phyloP scores from a whole-genome alignment of 2,329 filamentous ascomycete genomes.

The Alternaria dauci region DNA sequence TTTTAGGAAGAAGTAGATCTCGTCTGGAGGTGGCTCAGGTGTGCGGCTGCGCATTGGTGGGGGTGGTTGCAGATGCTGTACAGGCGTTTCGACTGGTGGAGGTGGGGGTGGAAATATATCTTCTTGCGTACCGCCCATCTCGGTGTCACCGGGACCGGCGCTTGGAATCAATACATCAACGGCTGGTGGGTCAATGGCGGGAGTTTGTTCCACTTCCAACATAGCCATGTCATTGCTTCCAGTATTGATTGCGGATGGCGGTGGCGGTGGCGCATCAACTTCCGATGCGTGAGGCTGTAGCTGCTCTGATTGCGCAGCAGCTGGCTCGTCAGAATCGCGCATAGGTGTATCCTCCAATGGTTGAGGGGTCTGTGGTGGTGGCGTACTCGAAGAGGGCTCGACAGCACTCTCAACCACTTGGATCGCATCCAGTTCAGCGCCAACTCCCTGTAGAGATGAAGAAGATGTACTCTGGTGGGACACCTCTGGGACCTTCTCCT shows the following conservation, averaged over 20 bases:
- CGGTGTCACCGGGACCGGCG: slow-evolving; percentile 37
- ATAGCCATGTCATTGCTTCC: slow-evolving; percentile 33
- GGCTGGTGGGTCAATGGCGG: slow-evolving; percentile 27
- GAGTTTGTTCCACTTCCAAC: slow-evolving; percentile 30
- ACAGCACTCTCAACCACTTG: slow-evolving; percentile 8
- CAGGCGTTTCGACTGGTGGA: slow-evolving; percentile 21
- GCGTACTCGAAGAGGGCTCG: slow-evolving; percentile 3
- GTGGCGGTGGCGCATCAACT: background rate
- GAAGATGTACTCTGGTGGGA: background rate
- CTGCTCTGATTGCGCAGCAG: slow-evolving; percentile 5
- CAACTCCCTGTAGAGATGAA: background rate
- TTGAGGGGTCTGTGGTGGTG: slow-evolving; percentile 18
- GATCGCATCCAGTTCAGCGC: background rate
- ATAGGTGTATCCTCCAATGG: slow-evolving; percentile 49
- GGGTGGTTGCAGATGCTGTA: slow-evolving; percentile 28
- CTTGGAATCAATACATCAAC: slow-evolving; percentile 34
- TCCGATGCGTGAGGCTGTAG: slow-evolving; percentile 13
- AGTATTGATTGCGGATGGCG: background rate
- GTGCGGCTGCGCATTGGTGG: slow-evolving; percentile 29
- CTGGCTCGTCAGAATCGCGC: slow-evolving; percentile 48
- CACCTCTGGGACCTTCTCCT: background rate
- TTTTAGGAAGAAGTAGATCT: slow-evolving; percentile 54
- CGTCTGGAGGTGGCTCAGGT: slow-evolving; percentile 39
- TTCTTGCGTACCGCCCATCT: slow-evolving; percentile 50
- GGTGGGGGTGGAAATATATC: slow-evolving; percentile 33